Evolutionary conservation across 2,329 filamentous ascomycete genomes (phyloP).

Genomic region (Fusarium clavum): DNA sequence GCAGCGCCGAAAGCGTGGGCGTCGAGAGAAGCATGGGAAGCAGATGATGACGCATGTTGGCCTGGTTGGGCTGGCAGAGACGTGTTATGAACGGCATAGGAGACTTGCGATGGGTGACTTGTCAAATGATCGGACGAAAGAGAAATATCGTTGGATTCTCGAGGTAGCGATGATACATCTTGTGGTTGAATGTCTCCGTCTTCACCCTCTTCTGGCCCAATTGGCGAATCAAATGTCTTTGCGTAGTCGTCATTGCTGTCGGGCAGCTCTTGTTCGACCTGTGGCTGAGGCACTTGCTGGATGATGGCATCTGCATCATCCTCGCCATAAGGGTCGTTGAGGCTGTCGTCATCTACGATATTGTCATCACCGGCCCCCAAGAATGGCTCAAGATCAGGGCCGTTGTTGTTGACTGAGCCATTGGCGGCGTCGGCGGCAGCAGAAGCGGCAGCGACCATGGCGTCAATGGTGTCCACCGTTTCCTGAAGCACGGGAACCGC

Average conservation of each 20-base stretch:
- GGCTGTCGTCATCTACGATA: slow-evolving; percentile 60
- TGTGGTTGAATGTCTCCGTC: slow-evolving; percentile 52
- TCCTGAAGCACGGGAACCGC: slow-evolving; percentile 64
- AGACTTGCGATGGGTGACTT: slow-evolving; percentile 49
- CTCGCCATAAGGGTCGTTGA: slow-evolving; percentile 61
- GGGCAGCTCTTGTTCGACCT: slow-evolving; percentile 47
- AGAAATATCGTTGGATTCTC: slow-evolving; percentile 58
- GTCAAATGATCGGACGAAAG: slow-evolving; percentile 55
- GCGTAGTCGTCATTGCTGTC: slow-evolving; percentile 62
- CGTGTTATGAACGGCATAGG: slow-evolving; percentile 50
- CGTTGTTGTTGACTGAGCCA: slow-evolving; percentile 47
- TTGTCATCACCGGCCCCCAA: slow-evolving; percentile 53
- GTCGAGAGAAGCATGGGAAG: slow-evolving; percentile 47
- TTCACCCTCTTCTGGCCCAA: slow-evolving; percentile 52
- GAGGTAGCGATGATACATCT: slow-evolving; percentile 59
- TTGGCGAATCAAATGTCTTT: slow-evolving; percentile 63
- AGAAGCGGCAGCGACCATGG: slow-evolving; percentile 56
- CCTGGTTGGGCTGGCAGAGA: slow-evolving; percentile 44
- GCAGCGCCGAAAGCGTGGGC: slow-evolving; percentile 43
- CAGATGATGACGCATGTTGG: slow-evolving; percentile 41
- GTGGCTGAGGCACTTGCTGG: slow-evolving; percentile 44
- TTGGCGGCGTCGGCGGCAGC: slow-evolving; percentile 47
- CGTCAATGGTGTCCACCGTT: slow-evolving; percentile 63
- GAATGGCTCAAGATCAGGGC: slow-evolving; percentile 50
- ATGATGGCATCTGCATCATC: slow-evolving; percentile 49